Evolutionary conservation across 2,329 filamentous ascomycete genomes (phyloP), one percentile per base, ranked within the genome.

Genomic region (Diaporthe citrichinensis): DNA sequence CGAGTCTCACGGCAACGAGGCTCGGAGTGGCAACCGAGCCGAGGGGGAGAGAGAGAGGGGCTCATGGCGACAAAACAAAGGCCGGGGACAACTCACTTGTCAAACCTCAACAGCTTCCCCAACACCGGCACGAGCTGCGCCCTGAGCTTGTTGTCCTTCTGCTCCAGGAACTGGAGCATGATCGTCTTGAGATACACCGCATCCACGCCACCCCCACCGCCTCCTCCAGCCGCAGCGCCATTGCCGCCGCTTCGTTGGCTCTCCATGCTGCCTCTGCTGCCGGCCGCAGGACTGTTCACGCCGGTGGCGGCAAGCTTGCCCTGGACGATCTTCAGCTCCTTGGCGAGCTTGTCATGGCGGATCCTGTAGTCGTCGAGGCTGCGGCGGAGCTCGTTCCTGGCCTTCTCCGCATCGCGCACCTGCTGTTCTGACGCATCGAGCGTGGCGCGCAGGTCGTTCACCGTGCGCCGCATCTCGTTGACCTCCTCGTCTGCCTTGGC

Each of bases 391-490:
- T 98, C 95, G 0, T 88, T 86, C 78, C 93, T 94, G 81, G 98
- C 94, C 84, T 92, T 94, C 83, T 98, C 96, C 7, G 94, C 88
- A n/a, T 97, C 94, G 41, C 92, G 90, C 0, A 94, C 92, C 83
- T 98, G 94, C 81, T 90, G 92, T 84, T 99, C 97, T 49, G 94
- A 96, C 65, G 95, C 94, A 79, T 98, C 96, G 1, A 99, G 88
- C 0, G 95, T 92, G 75, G 94, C 90, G 2, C 94, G 92, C 44
- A 99, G 88, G 78, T 94, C 93, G 9, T 91, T 88, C 86, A 98
- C 95, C 0, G 95, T 94, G 9, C 90, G 86, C 41, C 93, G 92
- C 80, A 96, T 90, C 79, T 98, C 95, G 5, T 89, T 89, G 1
- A 93, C 89, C 83, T 98, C 96, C 58, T 92, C 91, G 4, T 88